Conservation (phyloP, 768 basidiomycete genomes). For the Boletus rex-veris region DNA sequence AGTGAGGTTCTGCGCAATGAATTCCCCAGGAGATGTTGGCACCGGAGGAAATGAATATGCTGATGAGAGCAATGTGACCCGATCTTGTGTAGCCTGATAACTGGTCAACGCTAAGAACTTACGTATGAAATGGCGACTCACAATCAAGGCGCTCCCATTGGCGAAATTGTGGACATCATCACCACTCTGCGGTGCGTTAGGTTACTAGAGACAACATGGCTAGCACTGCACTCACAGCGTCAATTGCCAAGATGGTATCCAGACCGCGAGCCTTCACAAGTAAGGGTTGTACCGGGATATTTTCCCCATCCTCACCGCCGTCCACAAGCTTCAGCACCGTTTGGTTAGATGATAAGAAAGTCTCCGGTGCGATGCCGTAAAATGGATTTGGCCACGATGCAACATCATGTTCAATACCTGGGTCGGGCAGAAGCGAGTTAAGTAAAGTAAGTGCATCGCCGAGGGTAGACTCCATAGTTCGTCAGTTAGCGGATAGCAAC, state of each 20-base stretch:
- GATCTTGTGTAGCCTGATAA: constrained; percentile 33
- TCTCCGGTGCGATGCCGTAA: constrained; percentile 32
- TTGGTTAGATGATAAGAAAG: constrained; percentile 33
- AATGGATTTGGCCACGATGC: constrained; percentile 39
- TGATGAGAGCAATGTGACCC: constrained; percentile 33
- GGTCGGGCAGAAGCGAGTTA: constrained; percentile 21
- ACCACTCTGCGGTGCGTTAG: constrained; percentile 8
- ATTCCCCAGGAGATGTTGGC: constrained; percentile 23
- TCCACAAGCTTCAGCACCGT: constrained; percentile 35
- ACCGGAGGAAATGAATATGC: constrained; percentile 34
- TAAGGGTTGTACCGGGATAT: constrained; percentile 48
- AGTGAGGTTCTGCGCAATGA: constrained; percentile 35
- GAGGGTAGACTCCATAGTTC: not conserved
- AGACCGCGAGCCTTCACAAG: constrained; percentile 43
- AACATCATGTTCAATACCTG: constrained; percentile 26
- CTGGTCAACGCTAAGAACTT: not conserved
- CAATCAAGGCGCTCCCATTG: constrained; percentile 25
- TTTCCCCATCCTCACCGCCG: constrained; percentile 41
- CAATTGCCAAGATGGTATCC: constrained; percentile 51
- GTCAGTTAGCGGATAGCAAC: not conserved
- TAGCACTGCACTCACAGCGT: constrained; percentile 31
- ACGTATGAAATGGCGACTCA: constrained; percentile 5
- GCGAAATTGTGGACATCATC: constrained; percentile 20
- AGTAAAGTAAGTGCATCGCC: constrained; percentile 16
- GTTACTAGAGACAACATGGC: not conserved